Evolutionary conservation across 129 eudicot genomes (phyloP), one percentile per base, ranked within the genome.

Genomic region (Sambucus nigra): DNA sequence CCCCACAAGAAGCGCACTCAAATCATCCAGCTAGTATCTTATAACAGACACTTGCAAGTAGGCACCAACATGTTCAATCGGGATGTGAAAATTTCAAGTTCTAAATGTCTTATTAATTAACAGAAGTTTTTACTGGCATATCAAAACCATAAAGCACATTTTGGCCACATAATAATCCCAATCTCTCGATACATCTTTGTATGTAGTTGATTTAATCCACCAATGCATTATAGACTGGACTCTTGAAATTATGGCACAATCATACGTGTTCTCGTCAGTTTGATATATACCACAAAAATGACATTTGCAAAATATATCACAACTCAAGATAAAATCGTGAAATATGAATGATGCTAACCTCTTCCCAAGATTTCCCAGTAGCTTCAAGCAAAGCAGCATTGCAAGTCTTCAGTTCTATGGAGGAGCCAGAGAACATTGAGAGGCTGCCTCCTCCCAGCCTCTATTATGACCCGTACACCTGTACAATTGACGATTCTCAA

Each of bases 391-490:
- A 74, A 17, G 86, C 97, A 73, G 95, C 98, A 81, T 89, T 84
- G 72, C 94, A 84, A 42, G 95, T 89, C 79, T 89, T 81, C 50
- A 89, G 75, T 71, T 89, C 88, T 55, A 84, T 33, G 18, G 79
- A 61, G 40, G 77, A 69, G 58, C 98, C 95, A 24, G 76, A 85
- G 28, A 89, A 69, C 78, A 88, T 71, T 17, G 98, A 81, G n/a
- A n/a, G 55, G 95, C 98, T 41, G 98, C 95, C 72, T 89, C 98
- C 73, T 89, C 95, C 98, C 94, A 81, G 40, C 98, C 95, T 62
- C 73, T 89, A 57, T 89, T 89, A 68, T 89, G 97, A 27, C 97
- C 97, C 95, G 84, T 84, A 69, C 97, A 89, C 97, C 97, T 89
- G 86, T 47, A 53, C 39, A 54, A 33, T 16, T 25, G 55, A 7